These are phyloP conservation scores for Phytophthora crassamura DNA, from an alignment of 352 stramenopile species.

Conservation along the genomic window DNA sequence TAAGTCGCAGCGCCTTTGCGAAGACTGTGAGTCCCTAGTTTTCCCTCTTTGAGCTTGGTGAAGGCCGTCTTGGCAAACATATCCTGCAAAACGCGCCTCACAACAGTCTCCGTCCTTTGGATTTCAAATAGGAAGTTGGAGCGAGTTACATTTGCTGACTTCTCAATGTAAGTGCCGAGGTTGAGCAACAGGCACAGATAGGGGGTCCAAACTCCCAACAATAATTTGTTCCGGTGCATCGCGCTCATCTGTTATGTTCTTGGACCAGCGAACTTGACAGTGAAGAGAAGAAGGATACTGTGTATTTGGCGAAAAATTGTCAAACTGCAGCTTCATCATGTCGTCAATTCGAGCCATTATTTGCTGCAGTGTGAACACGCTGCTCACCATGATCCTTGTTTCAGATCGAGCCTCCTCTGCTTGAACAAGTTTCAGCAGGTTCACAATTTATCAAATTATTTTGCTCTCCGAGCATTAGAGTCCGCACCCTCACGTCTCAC, in stretches of 20 bases:
- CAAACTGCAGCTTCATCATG: constrained; percentile 32
- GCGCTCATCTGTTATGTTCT: constrained; percentile 31
- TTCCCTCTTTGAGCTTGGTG: constrained; percentile 12
- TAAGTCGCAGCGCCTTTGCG: constrained; percentile 17
- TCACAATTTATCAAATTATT: constrained; percentile 21
- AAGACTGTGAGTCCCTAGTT: constrained; percentile 10
- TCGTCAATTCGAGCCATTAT: constrained; percentile 26
- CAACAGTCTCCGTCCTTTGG: constrained; percentile 16
- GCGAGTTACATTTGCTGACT: background rate
- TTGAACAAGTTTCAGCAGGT: constrained; percentile 6
- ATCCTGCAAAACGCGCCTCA: constrained; percentile 16
- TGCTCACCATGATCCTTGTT: constrained; percentile 6
- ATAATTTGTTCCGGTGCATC: constrained; percentile 34
- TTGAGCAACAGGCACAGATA: constrained; percentile 23
- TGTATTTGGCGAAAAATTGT: constrained; percentile 1
- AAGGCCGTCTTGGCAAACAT: constrained; percentile 7
- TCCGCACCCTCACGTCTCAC: constrained; percentile 1
- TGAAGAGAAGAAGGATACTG: constrained; percentile 20
- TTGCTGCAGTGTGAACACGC: constrained; percentile 21
- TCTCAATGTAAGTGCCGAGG: constrained; percentile 20
- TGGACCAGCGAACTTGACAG: constrained; percentile 27
- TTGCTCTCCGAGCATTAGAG: background rate
- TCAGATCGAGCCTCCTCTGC: background rate
- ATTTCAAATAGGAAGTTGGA: constrained; percentile 23
- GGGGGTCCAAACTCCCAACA: constrained; percentile 27